phyloP scores from a whole-genome alignment of 2,329 filamentous ascomycete genomes.

The Parastagonospora nodorum region DNA sequence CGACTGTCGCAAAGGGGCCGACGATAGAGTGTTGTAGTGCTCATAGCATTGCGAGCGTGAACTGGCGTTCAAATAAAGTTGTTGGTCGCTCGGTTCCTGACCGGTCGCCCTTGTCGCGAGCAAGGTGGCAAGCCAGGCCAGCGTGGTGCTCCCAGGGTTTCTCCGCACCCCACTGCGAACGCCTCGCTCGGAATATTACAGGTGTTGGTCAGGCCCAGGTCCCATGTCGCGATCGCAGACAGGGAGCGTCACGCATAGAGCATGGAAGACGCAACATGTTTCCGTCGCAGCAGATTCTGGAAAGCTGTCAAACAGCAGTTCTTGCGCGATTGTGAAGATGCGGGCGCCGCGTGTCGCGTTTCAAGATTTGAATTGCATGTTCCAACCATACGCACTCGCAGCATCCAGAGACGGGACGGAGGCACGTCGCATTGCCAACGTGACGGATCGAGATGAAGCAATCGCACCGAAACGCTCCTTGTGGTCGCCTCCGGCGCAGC shows the following conservation, averaged over 20 bases:
- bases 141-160: conserved; percentile 41
- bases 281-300: conserved; percentile 32
- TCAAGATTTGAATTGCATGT: conserved; percentile 20
- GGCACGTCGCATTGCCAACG: conserved; percentile 8
- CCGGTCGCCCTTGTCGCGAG: conserved; percentile 43
- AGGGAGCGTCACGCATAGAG: conserved; percentile 27
- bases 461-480: conserved; percentile 21
- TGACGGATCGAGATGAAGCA: conserved; percentile 16
- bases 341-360: conserved; percentile 16
- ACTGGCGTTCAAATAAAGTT: conserved; percentile 45
- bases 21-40: background rate
- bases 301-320: conserved; percentile 24
- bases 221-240: conserved; percentile 45
- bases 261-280: conserved; percentile 28
- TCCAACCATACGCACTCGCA: conserved; percentile 23
- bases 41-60: conserved; percentile 1
- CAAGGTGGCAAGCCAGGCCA: conserved; percentile 39
- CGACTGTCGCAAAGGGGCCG: no score
- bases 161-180: conserved; percentile 45
- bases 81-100: conserved; percentile 41
- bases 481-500: conserved; percentile 13
- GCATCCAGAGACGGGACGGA: conserved; percentile 22
- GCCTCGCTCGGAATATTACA: conserved; percentile 45
- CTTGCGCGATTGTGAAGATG: no score
- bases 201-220: conserved; percentile 38